Base-by-base conservation (phyloP, 2,329 filamentous ascomycete species). In the Botrytis fragariae region DNA sequence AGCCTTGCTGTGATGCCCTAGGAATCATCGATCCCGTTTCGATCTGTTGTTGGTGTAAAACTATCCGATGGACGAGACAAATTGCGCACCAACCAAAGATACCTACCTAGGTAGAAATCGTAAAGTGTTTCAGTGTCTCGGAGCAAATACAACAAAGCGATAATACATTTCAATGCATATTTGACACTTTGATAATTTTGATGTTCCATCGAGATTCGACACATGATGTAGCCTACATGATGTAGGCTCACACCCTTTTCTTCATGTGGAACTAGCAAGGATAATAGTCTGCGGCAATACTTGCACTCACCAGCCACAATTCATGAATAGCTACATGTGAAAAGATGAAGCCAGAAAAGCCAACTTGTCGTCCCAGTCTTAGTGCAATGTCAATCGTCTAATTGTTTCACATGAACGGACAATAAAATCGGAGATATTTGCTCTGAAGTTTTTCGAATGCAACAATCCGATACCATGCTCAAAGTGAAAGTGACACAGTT, bases 301-400 rank as follows among this genome's bases (percentile, higher is more conserved):
- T 54, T 67, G 64, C 64, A 39, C 32, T 10, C 45, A 54, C 22
- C 35, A 67, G 64, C 64, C 64, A 67, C 64, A 67, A 16, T 44
- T 39, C 20, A 54, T 25, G 25, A n/a, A 22, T 68, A 54, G 64
- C 25, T 14, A 12, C 60, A 42, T 14, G 60, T 63, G 37, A 44
- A 63, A 63, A 44, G 25, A 29, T 2, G 32, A 37, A 35, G 20
- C 29, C 5, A 65, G 63, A 25, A 65, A 37, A 65, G 18, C 22
- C 29, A 48, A 51, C 44, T 18, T 51, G 63, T 51, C 45, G 45
- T 68, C 22, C 22, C 35, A 18, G 37, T 45, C 48, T 39, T 54
- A 67, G 64, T 29, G 32, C 32, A 51, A 54, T 14, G 22, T 32
- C 25, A 35, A 54, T 67, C 45, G 22, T 25, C 32, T 25, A 37